These are phyloP conservation scores for Phytophthora pseudosyringae DNA, from an alignment of 352 stramenopile species.

Conservation along the genomic window DNA sequence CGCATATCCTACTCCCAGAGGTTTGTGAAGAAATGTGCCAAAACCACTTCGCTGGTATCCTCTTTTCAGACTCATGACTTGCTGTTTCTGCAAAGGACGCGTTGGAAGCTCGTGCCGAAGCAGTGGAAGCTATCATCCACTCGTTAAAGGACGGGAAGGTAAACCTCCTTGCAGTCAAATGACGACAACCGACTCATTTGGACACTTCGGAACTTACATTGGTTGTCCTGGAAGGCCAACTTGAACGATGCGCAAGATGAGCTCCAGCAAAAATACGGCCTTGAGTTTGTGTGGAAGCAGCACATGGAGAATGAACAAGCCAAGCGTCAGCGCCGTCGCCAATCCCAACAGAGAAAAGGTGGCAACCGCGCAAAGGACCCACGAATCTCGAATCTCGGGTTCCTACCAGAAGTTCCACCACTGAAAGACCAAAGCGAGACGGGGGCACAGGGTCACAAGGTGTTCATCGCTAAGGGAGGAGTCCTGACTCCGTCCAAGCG, in stretches of 20 bases:
- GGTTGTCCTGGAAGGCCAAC: constrained; percentile 29
- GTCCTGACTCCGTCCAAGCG: constrained; percentile 25
- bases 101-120: constrained; percentile 43
- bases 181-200: neutral
- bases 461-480: neutral
- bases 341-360: constrained; percentile 31
- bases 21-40: constrained; percentile 21
- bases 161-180: neutral
- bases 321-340: constrained; percentile 46
- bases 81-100: constrained; percentile 35
- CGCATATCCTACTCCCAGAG: constrained; percentile 62
- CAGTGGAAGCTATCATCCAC: constrained; percentile 48
- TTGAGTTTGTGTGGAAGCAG: constrained; percentile 65
- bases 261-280: constrained; percentile 56
- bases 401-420: constrained; percentile 1
- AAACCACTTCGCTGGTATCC: neutral
- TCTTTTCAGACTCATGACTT: neutral
- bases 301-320: constrained; percentile 44
- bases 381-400: neutral
- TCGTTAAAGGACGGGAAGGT: constrained; percentile 54
- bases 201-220: neutral
- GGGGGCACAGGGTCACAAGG: neutral
- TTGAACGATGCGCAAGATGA: constrained; percentile 63
- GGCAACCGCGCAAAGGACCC: constrained; percentile 3
- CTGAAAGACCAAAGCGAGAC: neutral